Evolutionary conservation across 225 moss, liverwort and hornwort genomes (phyloP).

Genomic region (Pleurozium schreberi): DNA sequence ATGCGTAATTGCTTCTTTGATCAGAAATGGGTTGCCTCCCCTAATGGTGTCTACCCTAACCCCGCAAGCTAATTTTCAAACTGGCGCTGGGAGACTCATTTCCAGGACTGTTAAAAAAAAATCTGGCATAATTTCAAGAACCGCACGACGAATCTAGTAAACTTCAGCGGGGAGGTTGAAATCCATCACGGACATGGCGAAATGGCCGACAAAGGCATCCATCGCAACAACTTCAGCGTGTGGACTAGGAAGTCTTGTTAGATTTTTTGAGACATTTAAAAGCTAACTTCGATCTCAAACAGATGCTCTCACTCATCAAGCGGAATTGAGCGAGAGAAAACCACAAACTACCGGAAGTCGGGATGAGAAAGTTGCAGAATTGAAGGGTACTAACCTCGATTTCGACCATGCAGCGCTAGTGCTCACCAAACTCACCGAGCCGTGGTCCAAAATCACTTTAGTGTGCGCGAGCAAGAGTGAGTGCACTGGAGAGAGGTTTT

Average conservation of each 20-base stretch:
- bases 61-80: neutral
- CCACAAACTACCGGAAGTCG: too few relatives aligned
- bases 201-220: neutral
- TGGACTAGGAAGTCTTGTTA: neutral
- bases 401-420: neutral
- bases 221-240: neutral
- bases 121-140: neutral
- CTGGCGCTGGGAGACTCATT: neutral
- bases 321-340: neutral
- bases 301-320: neutral
- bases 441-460: neutral
- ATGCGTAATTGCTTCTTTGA: too few relatives aligned
- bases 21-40: too few relatives aligned
- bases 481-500: neutral
- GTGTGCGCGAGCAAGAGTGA: neutral
- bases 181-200: neutral
- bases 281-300: neutral
- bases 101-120: neutral
- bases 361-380: neutral
- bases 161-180: neutral
- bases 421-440: neutral
- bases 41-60: neutral
- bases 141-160: neutral
- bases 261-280: neutral
- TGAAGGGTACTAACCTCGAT: neutral